phyloP scores from a whole-genome alignment of 2,329 filamentous ascomycete genomes.

The Didymella lethalis region DNA sequence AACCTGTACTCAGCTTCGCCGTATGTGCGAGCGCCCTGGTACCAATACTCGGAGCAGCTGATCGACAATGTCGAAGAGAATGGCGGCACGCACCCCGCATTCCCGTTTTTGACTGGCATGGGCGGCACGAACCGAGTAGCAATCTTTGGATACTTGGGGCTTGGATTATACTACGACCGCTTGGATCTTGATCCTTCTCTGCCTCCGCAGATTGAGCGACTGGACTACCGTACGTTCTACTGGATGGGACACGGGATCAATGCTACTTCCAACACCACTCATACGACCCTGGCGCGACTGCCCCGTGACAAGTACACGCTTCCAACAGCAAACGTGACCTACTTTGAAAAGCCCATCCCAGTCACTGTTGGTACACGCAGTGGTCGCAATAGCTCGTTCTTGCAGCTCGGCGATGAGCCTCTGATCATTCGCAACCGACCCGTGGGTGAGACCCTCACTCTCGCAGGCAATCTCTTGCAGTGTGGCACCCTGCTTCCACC shows the following conservation, averaged over 20 bases:
- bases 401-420: slow-evolving; percentile 59
- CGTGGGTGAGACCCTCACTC: slow-evolving; percentile 62
- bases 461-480: slow-evolving; percentile 69
- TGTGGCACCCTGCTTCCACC: slow-evolving; percentile 61
- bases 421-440: slow-evolving; percentile 67
- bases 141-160: slow-evolving; percentile 72
- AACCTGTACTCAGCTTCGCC: slow-evolving; percentile 69
- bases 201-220: slow-evolving; percentile 65
- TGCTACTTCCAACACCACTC: slow-evolving; percentile 68
- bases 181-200: slow-evolving; percentile 71
- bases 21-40: slow-evolving; percentile 72
- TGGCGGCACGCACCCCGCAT: slow-evolving; percentile 73
- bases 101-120: slow-evolving; percentile 74
- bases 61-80: slow-evolving; percentile 67
- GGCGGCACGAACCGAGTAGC: slow-evolving; percentile 73
- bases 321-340: slow-evolving; percentile 63
- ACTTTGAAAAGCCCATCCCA: slow-evolving; percentile 63
- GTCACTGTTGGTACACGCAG: slow-evolving; percentile 62
- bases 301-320: slow-evolving; percentile 52
- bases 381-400: slow-evolving; percentile 43
- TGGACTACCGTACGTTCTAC: slow-evolving; percentile 70
- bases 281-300: slow-evolving; percentile 68
- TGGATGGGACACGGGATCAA: slow-evolving; percentile 71
- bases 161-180: slow-evolving; percentile 66
- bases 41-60: slow-evolving; percentile 74